These are phyloP conservation scores for Paecilomyces sp. DNA, from an alignment of 2,329 filamentous ascomycete species.

Conservation along the genomic window DNA sequence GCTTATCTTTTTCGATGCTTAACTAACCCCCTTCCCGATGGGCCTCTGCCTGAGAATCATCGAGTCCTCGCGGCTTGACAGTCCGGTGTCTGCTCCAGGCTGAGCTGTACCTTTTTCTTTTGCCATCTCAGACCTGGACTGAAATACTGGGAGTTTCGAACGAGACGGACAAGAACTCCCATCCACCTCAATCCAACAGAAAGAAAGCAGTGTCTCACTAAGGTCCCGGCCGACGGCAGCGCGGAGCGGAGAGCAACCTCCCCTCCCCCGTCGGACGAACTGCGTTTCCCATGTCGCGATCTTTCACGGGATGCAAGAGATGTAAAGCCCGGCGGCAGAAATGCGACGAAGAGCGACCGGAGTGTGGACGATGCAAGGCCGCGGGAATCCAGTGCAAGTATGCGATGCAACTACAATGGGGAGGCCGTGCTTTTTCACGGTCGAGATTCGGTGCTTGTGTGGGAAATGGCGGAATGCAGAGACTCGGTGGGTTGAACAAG, in stretches of 20 bases:
- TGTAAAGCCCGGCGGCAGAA: conserved; percentile 40
- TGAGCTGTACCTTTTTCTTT: neutral
- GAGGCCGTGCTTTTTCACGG: conserved; percentile 34
- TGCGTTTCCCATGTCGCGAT: conserved; percentile 28
- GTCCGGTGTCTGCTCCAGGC: neutral
- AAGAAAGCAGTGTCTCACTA: neutral
- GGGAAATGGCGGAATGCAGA: conserved; percentile 27
- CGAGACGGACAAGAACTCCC: neutral
- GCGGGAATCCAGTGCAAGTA: conserved; percentile 33
- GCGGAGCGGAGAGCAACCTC: neutral
- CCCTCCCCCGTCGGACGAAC: conserved; percentile 3
- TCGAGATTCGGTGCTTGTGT: conserved; percentile 31
- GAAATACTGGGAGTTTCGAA: no score
- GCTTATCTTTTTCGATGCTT: neutral
- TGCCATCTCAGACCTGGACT: neutral
- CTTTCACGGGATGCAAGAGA: conserved; percentile 36
- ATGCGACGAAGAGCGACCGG: conserved; percentile 38
- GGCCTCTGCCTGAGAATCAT: neutral
- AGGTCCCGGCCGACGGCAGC: neutral
- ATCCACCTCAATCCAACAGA: neutral
- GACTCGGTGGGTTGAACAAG: conserved; percentile 20
- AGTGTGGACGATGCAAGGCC: conserved; percentile 32
- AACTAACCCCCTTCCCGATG: neutral
- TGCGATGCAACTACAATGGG: conserved; percentile 37
- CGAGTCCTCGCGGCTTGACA: neutral